Evolutionary conservation across 2,329 filamentous ascomycete species (phyloP).

Genomic region (Epichloe coenophiala): DNA sequence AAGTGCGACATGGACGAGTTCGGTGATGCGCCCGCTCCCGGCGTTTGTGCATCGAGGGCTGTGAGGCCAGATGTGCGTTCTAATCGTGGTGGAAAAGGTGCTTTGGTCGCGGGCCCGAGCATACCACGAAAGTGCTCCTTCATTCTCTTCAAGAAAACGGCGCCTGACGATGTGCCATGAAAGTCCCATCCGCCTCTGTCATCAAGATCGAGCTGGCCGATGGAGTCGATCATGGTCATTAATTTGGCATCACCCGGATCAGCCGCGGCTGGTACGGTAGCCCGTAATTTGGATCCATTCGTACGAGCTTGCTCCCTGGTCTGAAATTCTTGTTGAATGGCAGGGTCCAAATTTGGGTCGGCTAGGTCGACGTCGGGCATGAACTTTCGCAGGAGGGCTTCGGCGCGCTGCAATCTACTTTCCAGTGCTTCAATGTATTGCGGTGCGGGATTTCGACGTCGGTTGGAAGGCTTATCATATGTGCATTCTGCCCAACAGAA

Average conservation of each 20-base stretch:
- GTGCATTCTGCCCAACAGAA: constrained; percentile 58
- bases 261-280: constrained; percentile 16
- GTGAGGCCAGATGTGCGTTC: constrained; percentile 34
- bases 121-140: constrained; percentile 75
- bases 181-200: constrained; percentile 92
- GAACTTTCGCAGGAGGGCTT: constrained; percentile 63
- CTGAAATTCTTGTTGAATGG: constrained; percentile 55
- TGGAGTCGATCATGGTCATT: constrained; percentile 88
- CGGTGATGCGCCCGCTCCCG: constrained; percentile 46
- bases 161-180: constrained; percentile 81
- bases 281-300: constrained; percentile 29
- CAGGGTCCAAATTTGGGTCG: constrained; percentile 69
- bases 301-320: constrained; percentile 39
- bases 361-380: constrained; percentile 75
- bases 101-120: constrained; percentile 49
- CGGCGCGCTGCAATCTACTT: constrained; percentile 67
- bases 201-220: constrained; percentile 81
- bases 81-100: constrained; percentile 42
- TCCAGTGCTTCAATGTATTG: constrained; percentile 90
- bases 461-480: constrained; percentile 88
- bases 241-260: constrained; percentile 57
- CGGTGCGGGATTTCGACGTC: constrained; percentile 77
- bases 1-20: constrained; percentile 37
- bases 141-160: constrained; percentile 77
- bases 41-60: constrained; percentile 57